Percentiles rank a stretch among this genome's conserved stretches.
phyloP scores from a whole-genome alignment of 2,329 filamentous ascomycete species.

The Colletotrichum incanum region DNA sequence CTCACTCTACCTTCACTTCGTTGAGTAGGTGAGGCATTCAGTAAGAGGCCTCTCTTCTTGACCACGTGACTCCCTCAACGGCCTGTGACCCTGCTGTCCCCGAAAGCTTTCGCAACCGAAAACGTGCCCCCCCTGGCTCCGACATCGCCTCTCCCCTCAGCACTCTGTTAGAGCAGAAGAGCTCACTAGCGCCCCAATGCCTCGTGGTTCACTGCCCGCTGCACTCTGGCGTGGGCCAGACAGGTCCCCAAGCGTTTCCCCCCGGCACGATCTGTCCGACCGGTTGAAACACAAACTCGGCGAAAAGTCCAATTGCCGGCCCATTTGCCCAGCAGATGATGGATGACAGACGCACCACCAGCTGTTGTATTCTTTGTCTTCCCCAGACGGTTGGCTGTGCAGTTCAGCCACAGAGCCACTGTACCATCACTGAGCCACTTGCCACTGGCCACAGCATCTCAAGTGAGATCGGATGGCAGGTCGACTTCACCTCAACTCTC shows the following conservation, averaged over 20 bases:
- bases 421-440: neutral
- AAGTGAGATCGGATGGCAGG: constrained; percentile 39
- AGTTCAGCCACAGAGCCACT: constrained; percentile 1
- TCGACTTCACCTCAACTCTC: neutral
- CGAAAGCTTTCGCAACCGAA: neutral
- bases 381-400: neutral
- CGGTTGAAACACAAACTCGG: neutral
- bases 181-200: constrained; percentile 20
- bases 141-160: constrained; percentile 26
- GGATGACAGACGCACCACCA: neutral
- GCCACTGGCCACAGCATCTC: constrained; percentile 22
- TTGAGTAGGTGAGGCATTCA: neutral
- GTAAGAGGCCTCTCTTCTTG: neutral
- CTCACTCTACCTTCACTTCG: constrained; percentile 7
- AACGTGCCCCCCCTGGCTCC: constrained; percentile 18
- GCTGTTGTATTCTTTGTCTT: neutral
- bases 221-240: constrained; percentile 9
- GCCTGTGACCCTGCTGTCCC: neutral
- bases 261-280: constrained; percentile 19
- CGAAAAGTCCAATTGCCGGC: constrained; percentile 1
- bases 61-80: constrained; percentile 23
- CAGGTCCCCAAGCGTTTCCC: neutral
- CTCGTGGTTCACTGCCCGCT: constrained; percentile 11
- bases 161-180: constrained; percentile 5
- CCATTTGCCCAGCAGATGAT: neutral